phyloP scores from a whole-genome alignment of 148 eudicot species.

The Cornus suecica region DNA sequence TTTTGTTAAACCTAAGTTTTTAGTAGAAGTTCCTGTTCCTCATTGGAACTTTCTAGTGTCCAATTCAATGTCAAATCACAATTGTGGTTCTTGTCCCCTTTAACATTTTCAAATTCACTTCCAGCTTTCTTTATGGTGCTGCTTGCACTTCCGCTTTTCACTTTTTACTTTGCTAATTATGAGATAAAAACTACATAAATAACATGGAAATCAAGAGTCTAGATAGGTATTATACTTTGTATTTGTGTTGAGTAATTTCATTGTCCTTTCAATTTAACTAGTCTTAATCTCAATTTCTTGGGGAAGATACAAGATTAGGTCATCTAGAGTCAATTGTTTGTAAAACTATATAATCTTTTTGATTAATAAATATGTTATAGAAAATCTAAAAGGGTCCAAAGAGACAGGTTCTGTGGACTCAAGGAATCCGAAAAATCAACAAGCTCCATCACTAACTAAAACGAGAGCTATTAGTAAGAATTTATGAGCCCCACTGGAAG shows the following conservation, averaged over 20 bases:
- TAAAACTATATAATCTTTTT: too few relatives aligned
- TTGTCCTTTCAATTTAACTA: too few relatives aligned
- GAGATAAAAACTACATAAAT: neutral
- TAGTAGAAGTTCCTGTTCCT: neutral
- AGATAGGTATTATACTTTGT: neutral
- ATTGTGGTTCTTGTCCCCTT: neutral
- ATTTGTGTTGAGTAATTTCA: neutral
- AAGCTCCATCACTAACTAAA: too few relatives aligned
- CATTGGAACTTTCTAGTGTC: neutral
- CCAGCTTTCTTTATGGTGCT: neutral
- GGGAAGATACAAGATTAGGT: too few relatives aligned
- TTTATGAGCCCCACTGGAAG: too few relatives aligned
- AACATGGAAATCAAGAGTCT: neutral
- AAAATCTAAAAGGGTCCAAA: too few relatives aligned
- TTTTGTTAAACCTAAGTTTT: neutral
- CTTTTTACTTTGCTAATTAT: neutral
- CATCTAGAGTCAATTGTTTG: too few relatives aligned
- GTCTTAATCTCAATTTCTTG: too few relatives aligned
- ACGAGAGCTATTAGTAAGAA: too few relatives aligned
- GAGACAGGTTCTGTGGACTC: too few relatives aligned
- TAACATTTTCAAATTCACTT: neutral
- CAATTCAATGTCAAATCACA: neutral
- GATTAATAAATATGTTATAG: too few relatives aligned
- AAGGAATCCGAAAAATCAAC: too few relatives aligned
- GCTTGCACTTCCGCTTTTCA: neutral